These are phyloP conservation scores for Cordyceps javanica DNA, from an alignment of 2,329 filamentous ascomycete species.

Conservation along the genomic window DNA sequence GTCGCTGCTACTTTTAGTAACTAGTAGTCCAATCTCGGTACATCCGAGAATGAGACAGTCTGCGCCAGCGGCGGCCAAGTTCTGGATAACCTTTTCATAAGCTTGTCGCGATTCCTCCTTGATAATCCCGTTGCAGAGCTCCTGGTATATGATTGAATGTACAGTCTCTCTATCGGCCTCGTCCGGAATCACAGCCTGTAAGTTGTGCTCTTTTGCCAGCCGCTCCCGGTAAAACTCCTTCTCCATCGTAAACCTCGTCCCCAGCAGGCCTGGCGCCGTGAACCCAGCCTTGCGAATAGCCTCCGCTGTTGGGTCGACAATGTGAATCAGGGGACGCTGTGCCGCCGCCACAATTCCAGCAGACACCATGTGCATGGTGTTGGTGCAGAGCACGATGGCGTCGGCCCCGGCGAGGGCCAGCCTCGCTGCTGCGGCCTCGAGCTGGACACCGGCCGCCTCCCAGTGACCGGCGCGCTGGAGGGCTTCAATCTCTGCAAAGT, in stretches of 20 bases:
- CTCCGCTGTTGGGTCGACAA: constrained; percentile 20
- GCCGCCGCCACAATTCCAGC: constrained; percentile 13
- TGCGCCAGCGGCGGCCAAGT: constrained; percentile 14
- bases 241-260: constrained; percentile 22
- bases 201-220: constrained; percentile 10
- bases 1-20: constrained; percentile 13
- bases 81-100: constrained; percentile 13
- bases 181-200: constrained; percentile 14
- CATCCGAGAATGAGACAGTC: constrained; percentile 22
- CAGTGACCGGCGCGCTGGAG: constrained; percentile 17
- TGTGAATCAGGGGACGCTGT: constrained; percentile 19
- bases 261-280: constrained; percentile 17
- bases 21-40: constrained; percentile 21
- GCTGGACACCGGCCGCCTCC: constrained; percentile 15
- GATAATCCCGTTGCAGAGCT: constrained; percentile 20
- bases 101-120: constrained; percentile 12
- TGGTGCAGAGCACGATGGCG: constrained; percentile 20
- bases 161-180: constrained; percentile 11
- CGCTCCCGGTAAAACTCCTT: constrained; percentile 20
- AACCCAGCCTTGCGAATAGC: constrained; percentile 14
- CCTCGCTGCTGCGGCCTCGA: constrained; percentile 15
- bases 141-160: constrained; percentile 18
- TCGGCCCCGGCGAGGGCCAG: constrained; percentile 19
- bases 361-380: constrained; percentile 21
- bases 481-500: constrained; percentile 20